Evolutionary conservation across 148 eudicot genomes (phyloP).

Genomic region (Vaccinium darrowii): DNA sequence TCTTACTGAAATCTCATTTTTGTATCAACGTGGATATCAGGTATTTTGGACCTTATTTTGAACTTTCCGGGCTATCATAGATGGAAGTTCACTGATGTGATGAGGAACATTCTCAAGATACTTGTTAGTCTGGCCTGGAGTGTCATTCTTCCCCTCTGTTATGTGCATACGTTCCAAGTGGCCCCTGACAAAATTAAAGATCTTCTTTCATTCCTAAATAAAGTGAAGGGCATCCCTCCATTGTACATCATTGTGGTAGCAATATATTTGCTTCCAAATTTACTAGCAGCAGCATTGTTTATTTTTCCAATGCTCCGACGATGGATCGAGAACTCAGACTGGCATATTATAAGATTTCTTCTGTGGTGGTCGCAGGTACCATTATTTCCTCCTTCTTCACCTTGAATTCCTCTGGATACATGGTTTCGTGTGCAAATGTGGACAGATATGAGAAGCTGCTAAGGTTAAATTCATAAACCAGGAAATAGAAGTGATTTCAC

Average conservation of each 20-base stretch:
- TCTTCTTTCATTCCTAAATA: constrained; percentile 50
- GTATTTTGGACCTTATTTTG: constrained; percentile 70
- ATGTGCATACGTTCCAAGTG: constrained; percentile 50
- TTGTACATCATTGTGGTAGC: constrained; percentile 55
- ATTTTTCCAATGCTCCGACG: constrained; percentile 60
- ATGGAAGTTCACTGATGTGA: constrained; percentile 73
- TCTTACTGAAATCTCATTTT: constrained; percentile 16
- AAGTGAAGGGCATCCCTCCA: constrained; percentile 58
- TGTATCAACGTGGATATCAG: constrained; percentile 33
- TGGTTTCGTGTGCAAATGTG: neutral
- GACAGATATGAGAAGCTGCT: neutral
- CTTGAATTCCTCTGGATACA: neutral
- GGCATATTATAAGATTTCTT: constrained; percentile 44
- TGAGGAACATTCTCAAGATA: constrained; percentile 77
- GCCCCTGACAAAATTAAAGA: constrained; percentile 43
- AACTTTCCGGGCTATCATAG: constrained; percentile 83
- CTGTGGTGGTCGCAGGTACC: constrained; percentile 87
- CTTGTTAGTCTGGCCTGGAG: constrained; percentile 75
- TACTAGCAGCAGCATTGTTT: constrained; percentile 56
- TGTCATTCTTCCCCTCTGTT: constrained; percentile 70
- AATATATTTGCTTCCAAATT: constrained; percentile 59
- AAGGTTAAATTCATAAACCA: neutral
- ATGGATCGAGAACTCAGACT: constrained; percentile 55
- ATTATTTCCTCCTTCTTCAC: neutral
- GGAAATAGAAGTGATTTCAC: constrained; percentile 1